Evolutionary conservation across 2,329 filamentous ascomycete genomes (phyloP), one percentile per base, ranked within the genome.

Genomic region (Ascochyta rabiei): DNA sequence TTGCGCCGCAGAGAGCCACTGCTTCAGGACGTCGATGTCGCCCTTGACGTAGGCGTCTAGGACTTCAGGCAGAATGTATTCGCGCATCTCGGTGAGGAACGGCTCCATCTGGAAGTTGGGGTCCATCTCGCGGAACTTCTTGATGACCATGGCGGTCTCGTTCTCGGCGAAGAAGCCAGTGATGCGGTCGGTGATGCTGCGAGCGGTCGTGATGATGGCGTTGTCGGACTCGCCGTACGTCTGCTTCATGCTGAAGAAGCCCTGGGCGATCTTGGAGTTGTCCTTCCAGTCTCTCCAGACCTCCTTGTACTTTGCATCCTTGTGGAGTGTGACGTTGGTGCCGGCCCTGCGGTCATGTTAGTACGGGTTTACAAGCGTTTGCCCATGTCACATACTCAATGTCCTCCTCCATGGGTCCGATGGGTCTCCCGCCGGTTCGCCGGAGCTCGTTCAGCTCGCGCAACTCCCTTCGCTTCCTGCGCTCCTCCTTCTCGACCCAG

Each of bases 111-210:
- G 91, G 82, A 99, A 99, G 63, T 83, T 84, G 5, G 95, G 93
- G 67, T 99, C 95, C 86, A 98, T 97, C 67, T 93, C 86, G 41
- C 93, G 88, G 82, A 99, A 96, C 76, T 93, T 96, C 81, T 97
- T 98, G 80, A 98, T 96, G 31, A 99, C 95, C 84, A 89, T 89
- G 26, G 95, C 95, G 0, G 92, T 97, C 80, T 99, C 95, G 75
- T 98, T 99, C 77, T 99, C 95, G 59, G 95, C 95, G 64, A 99
- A 99, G 80, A 97, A 99, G 24, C 95, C 92, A 41, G 90, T 91
- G 34, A 99, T 87, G 53, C 89, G 86, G 75, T 99, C 95, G 28
- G 93, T 93, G 66, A 99, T 96, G 75, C 91, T 92, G 72, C 95
- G 89, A 1, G 93, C 95, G 0, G 93, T 98, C 41, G 88, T 90